Percentiles rank a stretch among this genome's conserved stretches.
phyloP scores from a whole-genome alignment of 2,329 filamentous ascomycete species.

The Fusarium penzigii region DNA sequence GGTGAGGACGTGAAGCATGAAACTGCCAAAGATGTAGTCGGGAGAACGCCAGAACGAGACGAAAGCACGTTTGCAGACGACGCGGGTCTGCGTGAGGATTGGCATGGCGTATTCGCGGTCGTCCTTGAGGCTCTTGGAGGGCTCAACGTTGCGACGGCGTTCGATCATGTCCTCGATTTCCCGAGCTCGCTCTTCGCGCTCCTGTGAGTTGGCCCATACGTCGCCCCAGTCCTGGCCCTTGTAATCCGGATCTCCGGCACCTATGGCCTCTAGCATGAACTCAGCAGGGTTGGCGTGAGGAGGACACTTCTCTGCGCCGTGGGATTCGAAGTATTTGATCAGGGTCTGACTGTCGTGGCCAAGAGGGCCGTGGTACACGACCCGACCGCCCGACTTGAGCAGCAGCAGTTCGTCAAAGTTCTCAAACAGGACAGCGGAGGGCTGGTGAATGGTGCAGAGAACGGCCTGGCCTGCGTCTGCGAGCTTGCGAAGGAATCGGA shows the following conservation, averaged over 20 bases:
- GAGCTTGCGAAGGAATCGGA: constrained; percentile 61
- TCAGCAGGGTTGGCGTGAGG: constrained; percentile 54
- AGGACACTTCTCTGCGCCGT: constrained; percentile 51
- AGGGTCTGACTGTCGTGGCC: constrained; percentile 50
- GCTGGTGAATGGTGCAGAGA: constrained; percentile 62
- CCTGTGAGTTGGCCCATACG: constrained; percentile 56
- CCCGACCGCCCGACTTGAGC: constrained; percentile 53
- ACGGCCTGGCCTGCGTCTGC: constrained; percentile 61
- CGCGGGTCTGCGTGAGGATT: constrained; percentile 50
- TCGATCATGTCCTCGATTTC: constrained; percentile 56
- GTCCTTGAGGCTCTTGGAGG: constrained; percentile 43
- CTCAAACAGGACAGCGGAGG: constrained; percentile 56
- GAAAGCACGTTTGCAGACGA: constrained; percentile 60
- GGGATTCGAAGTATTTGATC: constrained; percentile 53
- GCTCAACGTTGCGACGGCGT: constrained; percentile 42
- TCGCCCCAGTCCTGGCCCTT: constrained; percentile 63
- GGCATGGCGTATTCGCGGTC: constrained; percentile 66
- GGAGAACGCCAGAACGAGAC: constrained; percentile 66
- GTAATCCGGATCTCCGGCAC: constrained; percentile 63
- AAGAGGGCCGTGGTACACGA: constrained; percentile 56
- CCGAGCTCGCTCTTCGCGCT: constrained; percentile 45
- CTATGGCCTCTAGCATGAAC: constrained; percentile 58
- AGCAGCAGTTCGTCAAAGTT: constrained; percentile 58
- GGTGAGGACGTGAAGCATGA: constrained; percentile 61
- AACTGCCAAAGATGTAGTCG: constrained; percentile 62